Evolutionary conservation across 768 basidiomycete species (phyloP).

Genomic region (Rhizopogon salebrosus): DNA sequence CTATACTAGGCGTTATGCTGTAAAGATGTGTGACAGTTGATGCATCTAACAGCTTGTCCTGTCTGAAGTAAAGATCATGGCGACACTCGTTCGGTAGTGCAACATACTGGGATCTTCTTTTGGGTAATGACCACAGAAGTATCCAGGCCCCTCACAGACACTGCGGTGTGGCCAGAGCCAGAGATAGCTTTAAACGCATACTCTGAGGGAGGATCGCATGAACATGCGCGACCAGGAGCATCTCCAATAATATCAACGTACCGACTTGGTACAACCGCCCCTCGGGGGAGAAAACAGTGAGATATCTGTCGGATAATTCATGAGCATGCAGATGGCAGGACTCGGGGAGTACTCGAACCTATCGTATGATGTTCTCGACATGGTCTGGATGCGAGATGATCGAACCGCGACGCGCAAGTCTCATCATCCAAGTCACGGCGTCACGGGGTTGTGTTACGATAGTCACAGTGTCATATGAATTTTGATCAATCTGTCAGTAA

Average conservation of each 20-base stretch:
- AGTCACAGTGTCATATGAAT: constrained; percentile 17
- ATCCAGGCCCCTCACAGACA: constrained; percentile 91
- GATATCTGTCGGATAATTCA: constrained; percentile 50
- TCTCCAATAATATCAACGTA: constrained; percentile 32
- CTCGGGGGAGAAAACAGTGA: constrained; percentile 96
- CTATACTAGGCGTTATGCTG: constrained; percentile 93
- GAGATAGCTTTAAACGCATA: constrained; percentile 99
- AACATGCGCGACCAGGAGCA: constrained; percentile 4
- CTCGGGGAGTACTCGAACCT: constrained; percentile 39
- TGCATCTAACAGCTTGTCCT: constrained; percentile 98
- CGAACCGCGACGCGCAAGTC: constrained; percentile 61
- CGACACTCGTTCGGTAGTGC: background rate
- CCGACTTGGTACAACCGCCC: constrained; percentile 99
- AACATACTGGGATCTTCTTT: constrained; percentile 92
- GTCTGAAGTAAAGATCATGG: constrained; percentile 1
- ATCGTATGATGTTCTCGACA: constrained; percentile 95
- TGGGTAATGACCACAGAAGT: constrained; percentile 96
- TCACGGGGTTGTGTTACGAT: constrained; percentile 35
- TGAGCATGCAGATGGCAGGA: background rate
- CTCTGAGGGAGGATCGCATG: constrained; percentile 44
- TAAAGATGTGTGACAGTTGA: constrained; percentile 92
- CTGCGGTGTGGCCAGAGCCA: constrained; percentile 90
- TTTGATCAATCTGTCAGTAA: too few species aligned
- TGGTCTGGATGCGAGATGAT: constrained; percentile 35
- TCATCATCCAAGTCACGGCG: constrained; percentile 23